Conservation (phyloP, 805 yeast genomes). For the Yarrowia bubula region DNA sequence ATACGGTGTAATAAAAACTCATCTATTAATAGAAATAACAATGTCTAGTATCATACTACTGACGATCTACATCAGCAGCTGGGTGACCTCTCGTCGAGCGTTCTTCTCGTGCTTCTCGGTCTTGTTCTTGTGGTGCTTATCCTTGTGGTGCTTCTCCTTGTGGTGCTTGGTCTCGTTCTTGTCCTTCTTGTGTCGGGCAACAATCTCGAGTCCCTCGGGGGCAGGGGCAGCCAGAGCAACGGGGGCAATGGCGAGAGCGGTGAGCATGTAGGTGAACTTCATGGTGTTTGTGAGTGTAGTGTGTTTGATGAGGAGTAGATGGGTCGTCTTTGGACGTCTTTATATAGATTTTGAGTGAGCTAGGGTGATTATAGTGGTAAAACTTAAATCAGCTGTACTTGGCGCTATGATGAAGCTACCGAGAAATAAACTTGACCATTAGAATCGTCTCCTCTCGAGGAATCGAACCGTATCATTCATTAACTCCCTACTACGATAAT, state of each 20-base stretch:
- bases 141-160: conserved; percentile 22
- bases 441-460: background rate
- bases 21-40: too few relatives aligned
- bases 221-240: conserved; percentile 16
- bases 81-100: conserved; percentile 3
- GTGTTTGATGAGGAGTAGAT: background rate
- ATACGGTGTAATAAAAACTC: too few relatives aligned
- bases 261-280: conserved; percentile 17
- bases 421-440: background rate
- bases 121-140: conserved; percentile 9
- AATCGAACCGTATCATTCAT: background rate
- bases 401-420: background rate
- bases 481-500: too few relatives aligned
- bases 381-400: too few relatives aligned
- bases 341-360: background rate
- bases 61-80: background rate
- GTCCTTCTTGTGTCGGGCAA: conserved; percentile 2
- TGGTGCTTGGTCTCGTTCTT: conserved; percentile 23
- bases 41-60: too few relatives aligned
- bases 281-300: background rate
- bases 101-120: conserved; percentile 14
- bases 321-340: background rate
- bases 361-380: background rate
- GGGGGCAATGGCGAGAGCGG: conserved; percentile 18
- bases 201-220: conserved; percentile 13